A percentile compares a stretch with the other conserved stretches of the same genome.
phyloP scores from a whole-genome alignment of 441 rosid genomes.

The Erodium chrysanthum region DNA sequence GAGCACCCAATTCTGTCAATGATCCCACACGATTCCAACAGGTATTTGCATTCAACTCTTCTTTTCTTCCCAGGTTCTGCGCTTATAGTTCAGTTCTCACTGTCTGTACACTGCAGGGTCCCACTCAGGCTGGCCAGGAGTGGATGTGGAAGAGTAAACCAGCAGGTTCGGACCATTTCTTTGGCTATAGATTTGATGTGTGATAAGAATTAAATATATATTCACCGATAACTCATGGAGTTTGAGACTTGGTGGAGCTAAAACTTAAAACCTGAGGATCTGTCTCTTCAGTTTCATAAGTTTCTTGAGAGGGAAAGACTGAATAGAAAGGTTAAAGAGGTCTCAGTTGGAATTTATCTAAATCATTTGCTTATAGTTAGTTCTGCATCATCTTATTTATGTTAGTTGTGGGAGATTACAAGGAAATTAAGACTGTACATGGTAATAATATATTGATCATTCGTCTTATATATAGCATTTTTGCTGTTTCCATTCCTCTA shows the following conservation, averaged over 20 bases:
- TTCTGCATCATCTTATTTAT: background rate
- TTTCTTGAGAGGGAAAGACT: background rate
- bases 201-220: background rate
- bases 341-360: background rate
- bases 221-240: too few relatives aligned
- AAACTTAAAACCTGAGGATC: background rate
- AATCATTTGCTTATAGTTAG: background rate
- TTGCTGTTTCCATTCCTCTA: background rate
- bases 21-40: slow-evolving; percentile 52
- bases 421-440: too few relatives aligned
- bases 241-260: too few relatives aligned
- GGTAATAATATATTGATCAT: too few relatives aligned
- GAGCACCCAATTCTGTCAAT: slow-evolving; percentile 34
- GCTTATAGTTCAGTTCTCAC: slow-evolving; percentile 13
- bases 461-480: too few relatives aligned
- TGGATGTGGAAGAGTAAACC: slow-evolving; percentile 72
- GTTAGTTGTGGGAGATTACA: background rate
- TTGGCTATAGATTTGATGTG: background rate
- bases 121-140: slow-evolving; percentile 41
- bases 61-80: slow-evolving; percentile 9
- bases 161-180: slow-evolving; percentile 42
- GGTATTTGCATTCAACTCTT: slow-evolving; percentile 26
- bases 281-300: background rate
- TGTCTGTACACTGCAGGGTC: slow-evolving; percentile 33
- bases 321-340: background rate